Evolutionary conservation across 2,329 filamentous ascomycete species (phyloP).

Genomic region (Tolypocladium ophioglossoides): DNA sequence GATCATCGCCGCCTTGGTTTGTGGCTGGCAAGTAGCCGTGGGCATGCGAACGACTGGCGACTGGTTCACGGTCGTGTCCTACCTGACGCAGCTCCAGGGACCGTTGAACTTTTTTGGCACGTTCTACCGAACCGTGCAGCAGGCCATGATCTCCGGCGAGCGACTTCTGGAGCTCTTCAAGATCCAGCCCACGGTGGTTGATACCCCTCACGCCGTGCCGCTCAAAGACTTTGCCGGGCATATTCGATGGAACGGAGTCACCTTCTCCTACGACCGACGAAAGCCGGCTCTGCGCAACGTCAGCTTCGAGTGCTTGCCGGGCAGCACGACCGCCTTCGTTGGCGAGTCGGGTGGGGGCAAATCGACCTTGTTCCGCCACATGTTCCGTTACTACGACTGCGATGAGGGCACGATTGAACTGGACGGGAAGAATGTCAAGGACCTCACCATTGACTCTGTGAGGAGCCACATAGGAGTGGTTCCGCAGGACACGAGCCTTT

Average conservation of each 20-base stretch:
- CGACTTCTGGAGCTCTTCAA: slow-evolving; percentile 93
- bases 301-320: slow-evolving; percentile 75
- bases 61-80: slow-evolving; percentile 65
- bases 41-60: slow-evolving; percentile 56
- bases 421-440: slow-evolving; percentile 74
- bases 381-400: slow-evolving; percentile 94
- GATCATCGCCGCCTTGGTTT: slow-evolving; percentile 60
- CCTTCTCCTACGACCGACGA: slow-evolving; percentile 81
- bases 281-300: slow-evolving; percentile 78
- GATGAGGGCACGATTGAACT: slow-evolving; percentile 70
- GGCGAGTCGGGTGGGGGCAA: slow-evolving; percentile 96
- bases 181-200: slow-evolving; percentile 83
- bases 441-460: slow-evolving; percentile 88
- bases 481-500: slow-evolving; percentile 89
- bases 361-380: slow-evolving; percentile 87
- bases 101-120: slow-evolving; percentile 85
- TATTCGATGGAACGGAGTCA: slow-evolving; percentile 78
- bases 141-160: slow-evolving; percentile 95
- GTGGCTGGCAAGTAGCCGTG: slow-evolving; percentile 65
- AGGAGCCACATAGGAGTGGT: slow-evolving; percentile 88
- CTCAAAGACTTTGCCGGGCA: slow-evolving; percentile 65
- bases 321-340: slow-evolving; percentile 90
- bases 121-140: slow-evolving; percentile 93
- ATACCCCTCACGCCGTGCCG: slow-evolving; percentile 53
- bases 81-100: slow-evolving; percentile 69